Conservation (phyloP, 2,329 filamentous ascomycete genomes). For the Fusarium paranaense region DNA sequence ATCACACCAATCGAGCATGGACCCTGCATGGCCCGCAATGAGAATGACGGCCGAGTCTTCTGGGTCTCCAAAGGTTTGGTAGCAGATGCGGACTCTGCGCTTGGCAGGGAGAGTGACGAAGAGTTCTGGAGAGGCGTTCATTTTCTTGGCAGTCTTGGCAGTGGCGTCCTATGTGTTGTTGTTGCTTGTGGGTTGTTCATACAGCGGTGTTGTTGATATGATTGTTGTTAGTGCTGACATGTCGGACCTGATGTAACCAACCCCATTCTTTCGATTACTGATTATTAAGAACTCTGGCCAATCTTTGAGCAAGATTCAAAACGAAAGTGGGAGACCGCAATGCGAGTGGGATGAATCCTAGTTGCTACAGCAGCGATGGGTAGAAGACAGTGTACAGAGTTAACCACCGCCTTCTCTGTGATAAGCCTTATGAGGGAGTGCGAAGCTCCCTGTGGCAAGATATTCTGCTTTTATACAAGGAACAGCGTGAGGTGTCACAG, state of each 20-base stretch:
- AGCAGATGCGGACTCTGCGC: slow-evolving; percentile 44
- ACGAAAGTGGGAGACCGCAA: not conserved
- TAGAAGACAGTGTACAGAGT: not conserved
- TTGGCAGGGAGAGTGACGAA: slow-evolving; percentile 40
- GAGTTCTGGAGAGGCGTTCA: slow-evolving; percentile 38
- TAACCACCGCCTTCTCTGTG: not conserved
- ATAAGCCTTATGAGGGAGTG: not conserved
- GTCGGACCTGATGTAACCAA: not conserved
- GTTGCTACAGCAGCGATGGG: not conserved
- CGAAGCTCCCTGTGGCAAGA: not conserved
- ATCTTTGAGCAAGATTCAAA: not conserved
- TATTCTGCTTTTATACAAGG: no score
- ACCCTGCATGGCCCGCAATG: slow-evolving; percentile 33
- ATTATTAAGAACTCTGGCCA: not conserved
- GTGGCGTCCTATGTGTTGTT: not conserved
- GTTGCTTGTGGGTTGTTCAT: not conserved
- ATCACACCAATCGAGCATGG: slow-evolving; percentile 43
- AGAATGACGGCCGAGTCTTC: slow-evolving; percentile 42
- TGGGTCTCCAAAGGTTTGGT: slow-evolving; percentile 43
- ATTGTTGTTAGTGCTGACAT: not conserved
- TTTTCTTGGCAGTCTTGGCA: not conserved
- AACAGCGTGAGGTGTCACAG: not conserved
- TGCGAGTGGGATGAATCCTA: not conserved
- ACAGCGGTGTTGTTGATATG: not conserved
- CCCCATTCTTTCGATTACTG: not conserved